These are phyloP conservation scores for Tuber magnatum DNA, from an alignment of 495 filamentous ascomycete genomes.

Conservation along the genomic window DNA sequence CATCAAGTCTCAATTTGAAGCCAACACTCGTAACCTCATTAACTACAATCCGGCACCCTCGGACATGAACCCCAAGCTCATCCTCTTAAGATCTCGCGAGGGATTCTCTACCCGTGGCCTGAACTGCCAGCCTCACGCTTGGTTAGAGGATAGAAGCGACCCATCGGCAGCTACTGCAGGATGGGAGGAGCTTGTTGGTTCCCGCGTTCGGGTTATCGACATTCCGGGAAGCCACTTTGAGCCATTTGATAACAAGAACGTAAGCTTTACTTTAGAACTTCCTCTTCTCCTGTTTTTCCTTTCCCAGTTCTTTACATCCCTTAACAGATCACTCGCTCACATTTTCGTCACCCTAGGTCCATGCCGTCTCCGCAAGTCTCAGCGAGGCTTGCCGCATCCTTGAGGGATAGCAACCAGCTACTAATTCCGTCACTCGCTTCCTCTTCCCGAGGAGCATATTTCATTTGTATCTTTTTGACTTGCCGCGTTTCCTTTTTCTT, in stretches of 20 bases:
- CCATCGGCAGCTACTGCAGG: constrained; percentile 20
- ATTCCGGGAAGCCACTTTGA: constrained; percentile 33
- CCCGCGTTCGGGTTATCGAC: constrained; percentile 22
- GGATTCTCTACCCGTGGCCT: constrained; percentile 17
- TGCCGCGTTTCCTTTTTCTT: not conserved
- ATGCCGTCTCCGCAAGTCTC: constrained; percentile 22
- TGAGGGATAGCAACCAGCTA: constrained; percentile 15
- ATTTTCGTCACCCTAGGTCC: constrained; percentile 13
- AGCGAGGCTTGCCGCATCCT: constrained; percentile 28
- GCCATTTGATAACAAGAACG: constrained; percentile 29
- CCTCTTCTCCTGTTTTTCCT: not conserved
- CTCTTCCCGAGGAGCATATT: not conserved
- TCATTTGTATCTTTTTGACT: not conserved
- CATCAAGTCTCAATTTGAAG: constrained; percentile 30
- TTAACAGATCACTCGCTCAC: not conserved
- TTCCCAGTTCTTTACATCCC: too few species aligned
- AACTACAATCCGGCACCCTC: constrained; percentile 20
- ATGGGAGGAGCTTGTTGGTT: constrained; percentile 24
- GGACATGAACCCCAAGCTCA: constrained; percentile 20
- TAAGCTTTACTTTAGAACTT: constrained; percentile 7
- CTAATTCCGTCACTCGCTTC: not conserved
- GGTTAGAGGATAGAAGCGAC: constrained; percentile 29
- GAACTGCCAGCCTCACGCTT: constrained; percentile 25
- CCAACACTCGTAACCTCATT: constrained; percentile 32
- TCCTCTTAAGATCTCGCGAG: constrained; percentile 25